Evolutionary conservation across 495 filamentous ascomycete genomes (phyloP).

Genomic region (Apiosordaria backusii): DNA sequence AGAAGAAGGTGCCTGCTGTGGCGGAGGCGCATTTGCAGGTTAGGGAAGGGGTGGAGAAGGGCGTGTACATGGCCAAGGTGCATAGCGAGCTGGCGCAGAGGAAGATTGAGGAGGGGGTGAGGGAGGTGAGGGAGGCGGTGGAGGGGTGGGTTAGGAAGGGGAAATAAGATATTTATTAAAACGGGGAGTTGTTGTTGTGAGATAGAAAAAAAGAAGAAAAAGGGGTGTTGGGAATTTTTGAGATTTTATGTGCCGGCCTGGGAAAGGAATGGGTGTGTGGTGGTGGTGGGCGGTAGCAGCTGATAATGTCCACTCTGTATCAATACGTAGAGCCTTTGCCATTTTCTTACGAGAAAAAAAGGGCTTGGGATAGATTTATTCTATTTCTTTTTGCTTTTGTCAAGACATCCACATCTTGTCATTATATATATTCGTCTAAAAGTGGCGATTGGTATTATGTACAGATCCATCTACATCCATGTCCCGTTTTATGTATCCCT

Average conservation of each 20-base stretch:
- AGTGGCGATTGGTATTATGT: background rate
- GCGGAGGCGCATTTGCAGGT: slow-evolving; percentile 70
- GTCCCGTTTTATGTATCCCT: background rate
- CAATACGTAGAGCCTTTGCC: slow-evolving; percentile 7
- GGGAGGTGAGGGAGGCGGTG: slow-evolving; percentile 63
- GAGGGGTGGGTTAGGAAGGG: slow-evolving; percentile 91
- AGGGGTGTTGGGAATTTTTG: background rate
- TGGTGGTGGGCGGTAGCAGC: slow-evolving; percentile 2
- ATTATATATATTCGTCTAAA: background rate
- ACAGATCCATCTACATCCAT: background rate
- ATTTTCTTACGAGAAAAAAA: background rate
- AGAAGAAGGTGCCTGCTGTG: slow-evolving; percentile 77
- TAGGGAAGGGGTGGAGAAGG: slow-evolving; percentile 62
- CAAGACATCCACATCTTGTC: background rate
- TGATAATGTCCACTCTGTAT: slow-evolving; percentile 12
- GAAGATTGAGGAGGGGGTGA: slow-evolving; percentile 76
- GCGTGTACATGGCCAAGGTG: slow-evolving; percentile 64
- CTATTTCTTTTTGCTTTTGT: background rate
- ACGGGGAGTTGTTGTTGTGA: slow-evolving; percentile 7
- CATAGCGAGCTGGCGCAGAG: slow-evolving; percentile 64
- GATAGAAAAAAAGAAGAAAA: background rate
- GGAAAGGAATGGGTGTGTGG: background rate
- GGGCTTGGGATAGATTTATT: background rate
- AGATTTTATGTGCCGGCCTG: background rate
- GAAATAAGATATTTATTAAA: slow-evolving; percentile 51